Base-by-base conservation (phyloP, 2,329 filamentous ascomycete species). In the Niveomyces coronatus region DNA sequence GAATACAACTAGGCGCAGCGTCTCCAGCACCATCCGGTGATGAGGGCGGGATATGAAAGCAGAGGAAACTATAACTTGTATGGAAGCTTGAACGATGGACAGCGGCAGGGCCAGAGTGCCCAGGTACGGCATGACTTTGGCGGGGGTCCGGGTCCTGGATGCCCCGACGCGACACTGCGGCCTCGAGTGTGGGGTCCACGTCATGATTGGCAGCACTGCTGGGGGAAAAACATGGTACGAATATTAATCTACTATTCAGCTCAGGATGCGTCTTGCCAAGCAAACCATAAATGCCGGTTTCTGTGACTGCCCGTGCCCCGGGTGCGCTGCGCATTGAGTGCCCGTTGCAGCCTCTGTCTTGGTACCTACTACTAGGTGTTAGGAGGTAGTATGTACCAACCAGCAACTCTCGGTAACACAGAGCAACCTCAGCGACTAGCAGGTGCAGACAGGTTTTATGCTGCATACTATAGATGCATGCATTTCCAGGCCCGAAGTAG, bases 161-260 rank as follows among this genome's bases (percentile, higher is more conserved):
- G 24, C 23, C 18, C 22, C 29, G 30, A 37, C 34, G 30, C 31
- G 42, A 35, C 40, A 44, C 37, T 41, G 40, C 40, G 37, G 35
- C 36, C 35, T 35, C 28, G 34, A 38, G 37, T 31, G 41, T 43
- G 41, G 37, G n/a, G 30, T 31, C 33, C 38, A 32, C 37, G 43
- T 44, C 37, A 42, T 42, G 9, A 23, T 7, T 31, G 31, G 30
- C 18, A 33, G 23, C 31, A 17, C 19, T 13, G 23, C 26, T 18
- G 30, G 9, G 15, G 30, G 36, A n/a, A 27, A 23, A 20, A 35
- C 31, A 27, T 28, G 20, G 22, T 20, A 15, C 29, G 24, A 26
- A 26, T 26, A 26, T 26, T 9, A 26, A n/a, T n/a, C n/a, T n/a
- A n/a, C n/a, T n/a, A n/a, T n/a, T n/a, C n/a, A n/a, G n/a, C n/a